Evolutionary conservation across 768 basidiomycete genomes (phyloP).

Genomic region (Cystoderma amianthinum): DNA sequence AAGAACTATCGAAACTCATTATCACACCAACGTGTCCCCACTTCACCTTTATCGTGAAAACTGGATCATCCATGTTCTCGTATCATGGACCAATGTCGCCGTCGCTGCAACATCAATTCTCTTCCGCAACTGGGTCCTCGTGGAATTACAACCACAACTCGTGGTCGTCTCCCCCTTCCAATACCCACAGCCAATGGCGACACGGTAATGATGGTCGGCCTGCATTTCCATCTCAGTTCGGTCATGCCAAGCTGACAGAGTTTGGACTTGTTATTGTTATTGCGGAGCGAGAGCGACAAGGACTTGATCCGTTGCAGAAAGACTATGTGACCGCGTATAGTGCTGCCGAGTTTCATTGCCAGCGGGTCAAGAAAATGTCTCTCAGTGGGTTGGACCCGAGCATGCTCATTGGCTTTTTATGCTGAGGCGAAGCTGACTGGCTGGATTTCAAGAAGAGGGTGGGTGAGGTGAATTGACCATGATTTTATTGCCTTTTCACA

Average conservation of each 20-base stretch:
- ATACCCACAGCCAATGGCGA: slow-evolving; percentile 12
- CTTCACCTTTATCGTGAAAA: slow-evolving; percentile 45
- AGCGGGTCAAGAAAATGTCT: slow-evolving; percentile 94
- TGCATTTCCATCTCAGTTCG: slow-evolving; percentile 20
- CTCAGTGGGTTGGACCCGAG: slow-evolving; percentile 88
- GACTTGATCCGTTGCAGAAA: slow-evolving; percentile 42
- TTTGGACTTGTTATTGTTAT: slow-evolving; percentile 11
- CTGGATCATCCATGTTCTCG: slow-evolving; percentile 44
- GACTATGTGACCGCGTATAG: slow-evolving; percentile 74
- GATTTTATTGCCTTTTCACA: slow-evolving; percentile 4
- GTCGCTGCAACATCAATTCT: slow-evolving; percentile 61
- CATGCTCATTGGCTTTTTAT: slow-evolving; percentile 93
- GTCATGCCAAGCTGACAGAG: slow-evolving; percentile 27
- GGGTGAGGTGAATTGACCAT: slow-evolving; percentile 48
- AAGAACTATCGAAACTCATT: too few relatives aligned
- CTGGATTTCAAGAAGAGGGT: slow-evolving; percentile 69
- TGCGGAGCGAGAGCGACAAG: slow-evolving; percentile 9
- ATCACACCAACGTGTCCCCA: slow-evolving; percentile 30
- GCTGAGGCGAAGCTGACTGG: slow-evolving; percentile 82
- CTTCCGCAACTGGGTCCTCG: slow-evolving; percentile 25
- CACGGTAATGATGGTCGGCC: slow-evolving; percentile 14
- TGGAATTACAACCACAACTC: slow-evolving; percentile 3
- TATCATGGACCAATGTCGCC: slow-evolving; percentile 56
- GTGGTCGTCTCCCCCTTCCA: slow-evolving; percentile 16
- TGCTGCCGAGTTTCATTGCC: slow-evolving; percentile 84